phyloP scores from a whole-genome alignment of 805 yeast genomes.

The Metschnikowia gruessii region DNA sequence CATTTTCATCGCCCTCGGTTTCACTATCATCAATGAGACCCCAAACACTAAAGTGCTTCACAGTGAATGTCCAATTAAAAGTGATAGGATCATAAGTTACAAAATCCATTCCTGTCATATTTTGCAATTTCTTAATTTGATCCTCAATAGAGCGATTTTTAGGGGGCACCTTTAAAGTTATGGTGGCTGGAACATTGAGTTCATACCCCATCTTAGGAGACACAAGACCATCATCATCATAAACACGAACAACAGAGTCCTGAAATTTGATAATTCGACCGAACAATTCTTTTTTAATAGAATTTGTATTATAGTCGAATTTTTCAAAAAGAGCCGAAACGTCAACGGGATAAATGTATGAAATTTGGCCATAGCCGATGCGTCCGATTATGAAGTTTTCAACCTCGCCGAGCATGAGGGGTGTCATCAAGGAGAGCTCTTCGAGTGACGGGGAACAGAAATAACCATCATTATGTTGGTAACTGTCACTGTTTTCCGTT shows the following conservation, averaged over 20 bases:
- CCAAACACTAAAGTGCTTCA: conserved; percentile 93
- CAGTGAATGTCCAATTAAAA: conserved; percentile 76
- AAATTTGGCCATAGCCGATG: conserved; percentile 62
- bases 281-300: conserved; percentile 43
- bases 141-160: conserved; percentile 41
- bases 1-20: conserved; percentile 40
- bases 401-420: conserved; percentile 50
- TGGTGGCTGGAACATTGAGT: conserved; percentile 72
- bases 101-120: conserved; percentile 67
- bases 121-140: conserved; percentile 50
- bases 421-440: conserved; percentile 43
- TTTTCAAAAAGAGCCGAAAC: conserved; percentile 49
- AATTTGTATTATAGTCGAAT: conserved; percentile 31
- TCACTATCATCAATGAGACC: conserved; percentile 66
- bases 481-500: not conserved
- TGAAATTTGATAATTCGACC: conserved; percentile 40
- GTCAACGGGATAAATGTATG: conserved; percentile 68
- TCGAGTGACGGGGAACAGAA: conserved; percentile 70
- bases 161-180: conserved; percentile 64
- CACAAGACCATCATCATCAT: conserved; percentile 44
- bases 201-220: conserved; percentile 69
- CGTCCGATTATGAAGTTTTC: conserved; percentile 69
- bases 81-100: conserved; percentile 74
- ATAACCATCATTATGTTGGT: conserved; percentile 40
- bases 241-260: conserved; percentile 55